phyloP scores from a whole-genome alignment of 73 alveolate species.

The Uronychia setigera region DNA sequence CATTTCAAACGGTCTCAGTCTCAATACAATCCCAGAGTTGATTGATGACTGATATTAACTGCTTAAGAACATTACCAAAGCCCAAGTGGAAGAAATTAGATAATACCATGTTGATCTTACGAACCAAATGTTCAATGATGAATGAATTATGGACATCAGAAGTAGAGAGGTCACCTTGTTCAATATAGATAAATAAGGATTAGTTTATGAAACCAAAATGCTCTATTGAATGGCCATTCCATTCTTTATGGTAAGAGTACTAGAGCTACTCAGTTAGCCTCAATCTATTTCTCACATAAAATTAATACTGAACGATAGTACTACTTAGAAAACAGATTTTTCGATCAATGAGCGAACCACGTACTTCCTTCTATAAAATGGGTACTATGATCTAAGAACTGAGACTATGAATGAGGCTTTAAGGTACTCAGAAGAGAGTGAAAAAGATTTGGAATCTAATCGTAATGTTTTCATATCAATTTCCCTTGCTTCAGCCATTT shows the following conservation, averaged over 20 bases:
- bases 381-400: background rate
- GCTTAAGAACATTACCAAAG: background rate
- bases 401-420: background rate
- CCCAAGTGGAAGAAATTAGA: background rate
- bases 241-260: background rate
- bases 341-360: background rate
- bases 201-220: background rate
- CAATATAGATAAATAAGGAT: background rate
- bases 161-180: background rate
- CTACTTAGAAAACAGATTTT: background rate
- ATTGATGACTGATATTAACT: background rate
- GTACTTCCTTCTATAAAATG: background rate
- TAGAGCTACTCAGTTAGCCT: background rate
- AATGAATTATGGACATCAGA: background rate
- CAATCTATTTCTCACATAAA: background rate
- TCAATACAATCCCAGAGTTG: background rate
- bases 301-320: background rate
- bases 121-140: background rate
- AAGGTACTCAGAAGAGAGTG: background rate
- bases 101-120: background rate
- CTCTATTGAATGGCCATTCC: background rate
- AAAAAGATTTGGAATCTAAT: background rate
- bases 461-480: background rate
- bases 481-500: background rate
- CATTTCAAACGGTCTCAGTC: background rate